Evolutionary conservation across 805 yeast genomes (phyloP).

Genomic region (Suhomyces vadensis): DNA sequence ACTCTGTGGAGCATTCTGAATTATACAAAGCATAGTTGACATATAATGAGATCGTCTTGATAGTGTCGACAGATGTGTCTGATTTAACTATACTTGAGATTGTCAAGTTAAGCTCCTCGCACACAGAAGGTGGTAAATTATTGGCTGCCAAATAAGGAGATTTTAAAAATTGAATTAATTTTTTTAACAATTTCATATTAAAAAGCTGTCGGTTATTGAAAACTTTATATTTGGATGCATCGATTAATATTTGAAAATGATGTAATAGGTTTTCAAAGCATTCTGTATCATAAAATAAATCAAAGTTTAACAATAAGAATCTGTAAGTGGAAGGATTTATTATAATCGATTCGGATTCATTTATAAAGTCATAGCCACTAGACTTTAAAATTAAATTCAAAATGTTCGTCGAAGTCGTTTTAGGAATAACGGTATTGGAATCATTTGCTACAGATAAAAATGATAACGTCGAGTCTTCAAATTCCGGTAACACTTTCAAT

Average conservation of each 20-base stretch:
- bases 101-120: slow-evolving; percentile 22
- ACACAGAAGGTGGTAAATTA: slow-evolving; percentile 9
- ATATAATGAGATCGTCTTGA: slow-evolving; percentile 51
- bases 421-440: not conserved
- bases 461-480: not conserved
- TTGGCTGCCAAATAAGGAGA: slow-evolving; percentile 19
- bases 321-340: slow-evolving; percentile 58
- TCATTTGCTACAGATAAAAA: not conserved
- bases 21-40: slow-evolving; percentile 51
- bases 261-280: slow-evolving; percentile 53
- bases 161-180: slow-evolving; percentile 51
- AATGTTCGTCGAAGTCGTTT: slow-evolving; percentile 26
- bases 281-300: slow-evolving; percentile 63
- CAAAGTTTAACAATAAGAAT: slow-evolving; percentile 51
- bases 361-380: slow-evolving; percentile 55
- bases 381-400: slow-evolving; percentile 50
- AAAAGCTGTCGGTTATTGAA: slow-evolving; percentile 55
- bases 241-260: slow-evolving; percentile 58
- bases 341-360: slow-evolving; percentile 58
- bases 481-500: not conserved
- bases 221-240: slow-evolving; percentile 42
- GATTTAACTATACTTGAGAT: slow-evolving; percentile 24
- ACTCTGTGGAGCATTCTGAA: slow-evolving; percentile 36
- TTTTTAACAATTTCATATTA: slow-evolving; percentile 50
- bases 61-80: slow-evolving; percentile 55